Conservation (phyloP, 345 rosid species). For the Eucalyptus camaldulensis region DNA sequence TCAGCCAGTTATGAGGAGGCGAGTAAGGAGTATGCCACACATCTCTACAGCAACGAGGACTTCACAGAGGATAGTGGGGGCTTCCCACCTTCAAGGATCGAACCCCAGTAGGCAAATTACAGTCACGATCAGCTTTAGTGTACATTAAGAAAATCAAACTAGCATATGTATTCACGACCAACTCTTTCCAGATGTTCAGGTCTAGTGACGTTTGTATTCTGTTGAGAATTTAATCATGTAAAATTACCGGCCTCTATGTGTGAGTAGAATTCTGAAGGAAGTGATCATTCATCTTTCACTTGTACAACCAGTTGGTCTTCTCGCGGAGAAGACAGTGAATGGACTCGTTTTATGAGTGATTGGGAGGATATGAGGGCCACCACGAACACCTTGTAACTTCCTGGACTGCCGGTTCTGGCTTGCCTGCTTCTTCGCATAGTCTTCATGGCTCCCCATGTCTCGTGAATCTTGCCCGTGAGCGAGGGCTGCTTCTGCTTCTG, state of each 20-base stretch:
- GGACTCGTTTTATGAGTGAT: background rate
- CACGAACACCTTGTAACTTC: background rate
- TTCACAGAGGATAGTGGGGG: constrained; percentile 27
- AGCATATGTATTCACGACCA: background rate
- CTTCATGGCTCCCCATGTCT: background rate
- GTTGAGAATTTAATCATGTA: background rate
- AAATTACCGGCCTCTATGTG: background rate
- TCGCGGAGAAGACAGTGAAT: background rate
- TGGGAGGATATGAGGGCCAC: background rate
- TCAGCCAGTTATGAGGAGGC: constrained; percentile 36
- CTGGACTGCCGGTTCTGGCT: background rate
- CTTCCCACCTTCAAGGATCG: constrained; percentile 20
- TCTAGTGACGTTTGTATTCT: background rate
- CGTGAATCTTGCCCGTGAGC: background rate
- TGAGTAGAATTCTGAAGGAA: background rate
- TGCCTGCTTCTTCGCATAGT: background rate
- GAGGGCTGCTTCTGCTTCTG: background rate
- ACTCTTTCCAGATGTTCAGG: background rate
- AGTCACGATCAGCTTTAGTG: background rate
- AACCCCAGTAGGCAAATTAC: constrained; percentile 21
- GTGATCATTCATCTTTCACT: background rate
- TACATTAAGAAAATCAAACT: background rate
- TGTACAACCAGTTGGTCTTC: background rate
- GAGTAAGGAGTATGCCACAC: constrained; percentile 2
- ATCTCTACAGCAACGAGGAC: constrained; percentile 28